A percentile compares a stretch with the other conserved stretches of the same genome.
Conservation (phyloP, 495 filamentous ascomycete genomes). For the Penicillium daleae region DNA sequence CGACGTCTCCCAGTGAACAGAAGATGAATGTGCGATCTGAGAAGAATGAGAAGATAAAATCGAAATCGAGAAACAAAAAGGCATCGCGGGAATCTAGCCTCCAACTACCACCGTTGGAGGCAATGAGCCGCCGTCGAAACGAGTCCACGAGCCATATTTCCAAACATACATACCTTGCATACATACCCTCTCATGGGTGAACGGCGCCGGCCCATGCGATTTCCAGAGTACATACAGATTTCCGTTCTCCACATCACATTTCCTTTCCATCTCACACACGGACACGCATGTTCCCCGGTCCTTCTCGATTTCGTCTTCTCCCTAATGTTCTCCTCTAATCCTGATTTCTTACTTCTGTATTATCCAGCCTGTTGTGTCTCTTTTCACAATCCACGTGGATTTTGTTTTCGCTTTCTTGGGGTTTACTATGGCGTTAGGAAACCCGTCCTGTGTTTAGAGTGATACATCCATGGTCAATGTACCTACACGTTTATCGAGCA, state of each 20-base stretch:
- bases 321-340: slow-evolving; percentile 15
- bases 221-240: slow-evolving; percentile 23
- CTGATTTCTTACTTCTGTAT: slow-evolving; percentile 20
- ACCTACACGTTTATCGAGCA: background rate
- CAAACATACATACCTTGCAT: slow-evolving; percentile 25
- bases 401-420: slow-evolving; percentile 6
- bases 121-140: slow-evolving; percentile 19
- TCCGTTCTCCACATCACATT: slow-evolving; percentile 9
- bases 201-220: slow-evolving; percentile 13
- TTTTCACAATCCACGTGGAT: slow-evolving; percentile 12
- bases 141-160: slow-evolving; percentile 24
- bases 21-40: slow-evolving; percentile 1
- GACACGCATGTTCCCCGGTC: background rate
- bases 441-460: slow-evolving; percentile 7
- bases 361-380: slow-evolving; percentile 17
- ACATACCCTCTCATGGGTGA: slow-evolving; percentile 17
- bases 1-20: background rate
- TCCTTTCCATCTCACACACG: background rate
- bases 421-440: slow-evolving; percentile 7
- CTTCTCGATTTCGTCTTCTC: slow-evolving; percentile 4
- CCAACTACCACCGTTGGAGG: slow-evolving; percentile 1
- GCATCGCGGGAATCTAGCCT: slow-evolving; percentile 3
- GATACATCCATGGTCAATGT: slow-evolving; percentile 13
- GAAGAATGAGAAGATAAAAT: slow-evolving; percentile 7
- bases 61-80: slow-evolving; percentile 4